Evolutionary conservation across 2,329 filamentous ascomycete genomes (phyloP), one percentile per base, ranked within the genome.

Genomic region (Pochonia chlamydosporia): DNA sequence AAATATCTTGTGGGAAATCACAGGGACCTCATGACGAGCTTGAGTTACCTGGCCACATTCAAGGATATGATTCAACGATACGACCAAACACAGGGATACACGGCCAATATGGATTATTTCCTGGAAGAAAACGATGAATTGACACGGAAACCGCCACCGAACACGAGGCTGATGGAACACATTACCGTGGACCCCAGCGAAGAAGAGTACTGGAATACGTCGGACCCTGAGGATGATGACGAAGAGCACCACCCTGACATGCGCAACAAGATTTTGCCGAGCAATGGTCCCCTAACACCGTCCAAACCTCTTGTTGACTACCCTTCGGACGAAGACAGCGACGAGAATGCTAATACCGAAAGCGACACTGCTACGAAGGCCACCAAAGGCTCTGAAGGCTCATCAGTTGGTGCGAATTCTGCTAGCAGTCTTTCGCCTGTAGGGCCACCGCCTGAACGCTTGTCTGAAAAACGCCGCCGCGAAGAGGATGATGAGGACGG

Each of bases 401-500:
- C 60, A 42, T 62, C 57, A n/a, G 61, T 63, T 24, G 55, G 66
- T 13, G 59, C 52, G n/a, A 51, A 48, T 18, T 49, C 52, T n/a
- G n/a, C n/a, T 1, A 52, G 50, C 10, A 23, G 41, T 21, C 24
- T 47, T 26, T n/a, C 48, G 14, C 20, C 53, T 28, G 42, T 61
- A 5, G 56, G 68, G 21, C 81, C 84, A 1, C 84, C 85, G 3
- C 86, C 84, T 0, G 89, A 96, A 65, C 79, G 89, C 46, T 68
- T 95, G 16, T 86, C 89, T 0, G 89, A 95, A 64, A 97, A 97
- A 67, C 85, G 92, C 41, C 81, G 92, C 41, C 81, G 93, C 57
- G 91, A 96, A 62, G 92, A 96, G 48, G 89, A 95, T 52, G 67
- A 71, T n/a, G 92, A 96, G 40, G 91, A 96, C 54, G 89, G 92